Conservation (phyloP, 2,329 filamentous ascomycete genomes). For the Pezicula rhizophila region DNA sequence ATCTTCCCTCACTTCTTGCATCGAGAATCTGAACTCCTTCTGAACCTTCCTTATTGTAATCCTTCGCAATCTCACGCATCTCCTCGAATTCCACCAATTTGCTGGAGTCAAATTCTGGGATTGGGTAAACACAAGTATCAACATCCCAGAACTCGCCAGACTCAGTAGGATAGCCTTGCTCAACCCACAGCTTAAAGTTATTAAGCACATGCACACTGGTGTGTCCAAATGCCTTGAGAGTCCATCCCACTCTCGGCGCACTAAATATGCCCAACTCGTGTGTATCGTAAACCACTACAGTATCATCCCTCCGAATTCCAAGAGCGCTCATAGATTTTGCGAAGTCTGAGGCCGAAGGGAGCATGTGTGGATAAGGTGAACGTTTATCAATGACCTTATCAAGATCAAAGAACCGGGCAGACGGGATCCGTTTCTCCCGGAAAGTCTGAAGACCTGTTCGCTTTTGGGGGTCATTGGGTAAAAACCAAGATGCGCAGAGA, state of each 20-base stretch:
- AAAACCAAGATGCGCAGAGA: conserved; percentile 90
- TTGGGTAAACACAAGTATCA: conserved; percentile 59
- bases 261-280: conserved; percentile 91
- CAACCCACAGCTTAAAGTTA: conserved; percentile 93
- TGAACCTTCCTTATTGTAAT: conserved; percentile 74
- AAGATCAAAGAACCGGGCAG: conserved; percentile 91
- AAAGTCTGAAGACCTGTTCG: conserved; percentile 66
- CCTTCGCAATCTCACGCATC: conserved; percentile 68
- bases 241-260: conserved; percentile 91
- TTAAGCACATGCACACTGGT: conserved; percentile 83
- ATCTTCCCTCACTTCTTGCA: conserved; percentile 74
- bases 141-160: conserved; percentile 67
- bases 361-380: conserved; percentile 94
- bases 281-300: conserved; percentile 88
- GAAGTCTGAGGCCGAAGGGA: conserved; percentile 75
- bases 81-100: conserved; percentile 79
- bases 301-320: conserved; percentile 81
- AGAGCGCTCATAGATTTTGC: conserved; percentile 82
- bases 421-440: conserved; percentile 75
- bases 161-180: conserved; percentile 75
- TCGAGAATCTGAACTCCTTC: conserved; percentile 86
- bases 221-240: conserved; percentile 84
- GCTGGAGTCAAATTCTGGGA: conserved; percentile 48
- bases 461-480: conserved; percentile 82
- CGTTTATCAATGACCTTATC: conserved; percentile 84